phyloP scores from a whole-genome alignment of 179 eudicot genomes.

The Silene noctiflora region DNA sequence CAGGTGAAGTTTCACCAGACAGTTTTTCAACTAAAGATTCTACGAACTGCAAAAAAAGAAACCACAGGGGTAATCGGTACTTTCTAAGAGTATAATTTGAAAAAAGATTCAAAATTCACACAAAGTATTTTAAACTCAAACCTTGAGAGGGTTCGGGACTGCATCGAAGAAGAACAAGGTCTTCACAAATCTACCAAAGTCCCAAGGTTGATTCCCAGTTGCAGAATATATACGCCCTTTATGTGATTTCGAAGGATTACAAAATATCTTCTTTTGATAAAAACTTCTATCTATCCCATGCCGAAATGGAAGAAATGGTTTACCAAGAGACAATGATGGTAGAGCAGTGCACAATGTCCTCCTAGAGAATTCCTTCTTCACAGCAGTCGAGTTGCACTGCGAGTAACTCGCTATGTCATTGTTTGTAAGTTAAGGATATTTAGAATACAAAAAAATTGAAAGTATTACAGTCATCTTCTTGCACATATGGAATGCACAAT shows the following conservation, averaged over 20 bases:
- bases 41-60: constrained; percentile 48
- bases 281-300: constrained; percentile 31
- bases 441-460: neutral
- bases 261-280: constrained; percentile 32
- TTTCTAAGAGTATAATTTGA: neutral
- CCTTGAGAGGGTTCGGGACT: constrained; percentile 88
- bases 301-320: constrained; percentile 54
- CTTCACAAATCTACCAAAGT: constrained; percentile 77
- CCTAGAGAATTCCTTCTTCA: constrained; percentile 41
- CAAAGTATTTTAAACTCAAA: constrained; percentile 20
- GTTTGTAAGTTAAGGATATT: constrained; percentile 6
- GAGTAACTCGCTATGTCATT: constrained; percentile 13
- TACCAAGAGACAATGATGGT: constrained; percentile 51
- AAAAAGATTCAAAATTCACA: constrained; percentile 4
- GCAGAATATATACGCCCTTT: constrained; percentile 51
- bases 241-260: constrained; percentile 40
- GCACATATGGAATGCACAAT: neutral
- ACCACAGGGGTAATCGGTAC: constrained; percentile 20
- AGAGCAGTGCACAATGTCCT: constrained; percentile 30
- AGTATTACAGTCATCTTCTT: neutral
- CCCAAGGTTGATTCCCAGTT: constrained; percentile 83
- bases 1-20: constrained; percentile 57
- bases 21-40: constrained; percentile 64
- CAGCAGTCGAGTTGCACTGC: constrained; percentile 54
- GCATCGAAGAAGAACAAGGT: constrained; percentile 91